Evolutionary conservation across 129 eudicot genomes (phyloP).

Genomic region (Smallanthus sonchifolius): DNA sequence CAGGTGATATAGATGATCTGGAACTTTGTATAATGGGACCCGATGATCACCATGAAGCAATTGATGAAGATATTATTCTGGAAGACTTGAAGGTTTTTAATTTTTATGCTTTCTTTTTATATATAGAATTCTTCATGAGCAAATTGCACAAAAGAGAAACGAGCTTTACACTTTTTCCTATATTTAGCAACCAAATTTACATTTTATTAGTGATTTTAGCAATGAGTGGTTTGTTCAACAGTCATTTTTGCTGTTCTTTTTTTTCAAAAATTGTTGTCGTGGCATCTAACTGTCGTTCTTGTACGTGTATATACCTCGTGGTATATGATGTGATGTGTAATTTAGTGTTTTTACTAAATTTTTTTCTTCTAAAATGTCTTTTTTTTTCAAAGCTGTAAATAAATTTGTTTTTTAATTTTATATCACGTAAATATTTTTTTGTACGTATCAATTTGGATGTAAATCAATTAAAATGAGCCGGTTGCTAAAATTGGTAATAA

Average conservation of each 20-base stretch:
- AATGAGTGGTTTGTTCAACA: neutral
- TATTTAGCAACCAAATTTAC: neutral
- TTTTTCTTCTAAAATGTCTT: neutral
- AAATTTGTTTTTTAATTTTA: neutral
- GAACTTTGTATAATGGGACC: conserved; percentile 77
- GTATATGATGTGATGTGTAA: neutral
- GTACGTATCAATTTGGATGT: neutral
- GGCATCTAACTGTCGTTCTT: neutral
- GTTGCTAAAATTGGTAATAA: neutral
- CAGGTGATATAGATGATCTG: conserved; percentile 50
- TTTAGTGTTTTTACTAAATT: neutral
- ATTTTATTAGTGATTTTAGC: neutral
- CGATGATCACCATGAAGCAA: conserved; percentile 42
- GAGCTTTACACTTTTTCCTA: neutral
- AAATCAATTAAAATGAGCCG: neutral
- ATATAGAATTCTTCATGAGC: neutral
- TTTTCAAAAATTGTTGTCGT: neutral
- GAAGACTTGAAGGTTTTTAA: conserved; percentile 79
- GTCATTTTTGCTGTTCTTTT: neutral
- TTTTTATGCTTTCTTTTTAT: neutral
- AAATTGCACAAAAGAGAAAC: neutral
- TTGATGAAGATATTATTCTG: conserved; percentile 63
- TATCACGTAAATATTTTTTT: neutral
- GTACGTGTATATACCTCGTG: neutral
- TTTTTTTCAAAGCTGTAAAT: neutral